A percentile compares a stretch with the other conserved stretches of the same genome.
These are phyloP conservation scores for Talaromyces piceae DNA, from an alignment of 2,329 filamentous ascomycete species.

Conservation along the genomic window DNA sequence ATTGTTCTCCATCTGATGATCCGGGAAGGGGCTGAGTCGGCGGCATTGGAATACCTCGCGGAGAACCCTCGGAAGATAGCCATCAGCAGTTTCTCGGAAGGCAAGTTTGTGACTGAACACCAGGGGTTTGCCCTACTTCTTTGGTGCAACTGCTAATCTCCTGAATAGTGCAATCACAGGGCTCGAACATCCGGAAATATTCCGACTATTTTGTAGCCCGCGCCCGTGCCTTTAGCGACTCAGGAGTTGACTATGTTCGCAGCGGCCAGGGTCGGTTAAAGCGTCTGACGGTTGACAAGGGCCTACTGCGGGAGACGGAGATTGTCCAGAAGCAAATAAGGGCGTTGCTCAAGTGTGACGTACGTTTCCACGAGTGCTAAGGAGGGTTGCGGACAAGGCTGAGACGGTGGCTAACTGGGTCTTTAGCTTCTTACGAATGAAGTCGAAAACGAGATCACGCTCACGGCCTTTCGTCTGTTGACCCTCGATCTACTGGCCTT, in stretches of 20 bases:
- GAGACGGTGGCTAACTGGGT: slow-evolving; percentile 10
- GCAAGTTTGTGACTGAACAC: slow-evolving; percentile 53
- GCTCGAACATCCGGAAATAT: slow-evolving; percentile 89
- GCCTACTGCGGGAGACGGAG: slow-evolving; percentile 84
- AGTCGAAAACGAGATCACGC: slow-evolving; percentile 90
- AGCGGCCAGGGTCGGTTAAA: slow-evolving; percentile 75
- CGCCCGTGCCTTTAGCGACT: slow-evolving; percentile 72
- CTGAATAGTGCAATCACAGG: slow-evolving; percentile 75
- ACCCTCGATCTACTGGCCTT: slow-evolving; percentile 83
- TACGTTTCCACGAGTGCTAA: no score
- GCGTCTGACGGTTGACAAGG: slow-evolving; percentile 81
- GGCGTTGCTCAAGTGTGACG: slow-evolving; percentile 81
- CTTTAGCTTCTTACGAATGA: slow-evolving; percentile 73
- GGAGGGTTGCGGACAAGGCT: no score
- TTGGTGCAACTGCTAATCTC: no score
- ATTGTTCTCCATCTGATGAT: slow-evolving; percentile 98
- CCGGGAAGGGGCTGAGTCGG: slow-evolving; percentile 82
- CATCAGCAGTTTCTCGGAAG: slow-evolving; percentile 86
- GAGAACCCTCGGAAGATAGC: slow-evolving; percentile 76
- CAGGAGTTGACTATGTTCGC: slow-evolving; percentile 83
- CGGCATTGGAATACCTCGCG: slow-evolving; percentile 76
- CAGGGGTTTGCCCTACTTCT: no score
- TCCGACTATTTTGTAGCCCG: slow-evolving; percentile 78
- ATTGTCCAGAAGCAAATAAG: slow-evolving; percentile 79
- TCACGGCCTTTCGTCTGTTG: slow-evolving; percentile 85